phyloP scores from a whole-genome alignment of 768 basidiomycete species.

The Steccherinum ochraceum region DNA sequence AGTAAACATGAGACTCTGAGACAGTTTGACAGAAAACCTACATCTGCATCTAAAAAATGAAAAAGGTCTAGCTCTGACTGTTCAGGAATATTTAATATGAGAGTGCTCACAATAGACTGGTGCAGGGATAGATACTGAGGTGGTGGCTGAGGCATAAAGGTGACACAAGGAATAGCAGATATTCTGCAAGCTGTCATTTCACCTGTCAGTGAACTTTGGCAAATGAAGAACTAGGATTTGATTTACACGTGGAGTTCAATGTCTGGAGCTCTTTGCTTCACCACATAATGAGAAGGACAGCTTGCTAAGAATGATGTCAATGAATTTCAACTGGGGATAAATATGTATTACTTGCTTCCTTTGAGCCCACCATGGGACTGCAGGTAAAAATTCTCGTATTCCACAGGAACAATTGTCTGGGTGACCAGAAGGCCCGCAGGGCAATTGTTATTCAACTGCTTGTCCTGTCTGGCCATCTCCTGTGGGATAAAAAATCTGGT shows the following conservation, averaged over 20 bases:
- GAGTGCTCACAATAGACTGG: constrained; percentile 50
- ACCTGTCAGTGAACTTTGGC: too few relatives aligned
- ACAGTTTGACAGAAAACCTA: not conserved
- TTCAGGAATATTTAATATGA: too few relatives aligned
- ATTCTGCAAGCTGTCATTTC: constrained; percentile 44
- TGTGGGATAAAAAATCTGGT: constrained; percentile 38
- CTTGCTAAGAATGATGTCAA: constrained; percentile 31
- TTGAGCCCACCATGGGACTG: constrained; percentile 50
- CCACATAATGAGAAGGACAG: constrained; percentile 51
- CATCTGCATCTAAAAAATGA: not conserved
- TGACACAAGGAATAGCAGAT: constrained; percentile 48
- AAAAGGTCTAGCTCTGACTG: not conserved
- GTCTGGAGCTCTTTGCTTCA: too few relatives aligned
- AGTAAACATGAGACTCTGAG: too few relatives aligned
- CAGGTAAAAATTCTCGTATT: constrained; percentile 45
- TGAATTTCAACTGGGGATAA: not conserved
- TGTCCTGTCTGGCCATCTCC: constrained; percentile 9
- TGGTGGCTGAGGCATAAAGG: constrained; percentile 46
- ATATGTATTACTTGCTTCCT: constrained; percentile 26
- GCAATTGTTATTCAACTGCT: constrained; percentile 34
- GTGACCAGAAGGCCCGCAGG: constrained; percentile 46
- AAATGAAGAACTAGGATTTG: not conserved
- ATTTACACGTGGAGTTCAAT: constrained; percentile 17
- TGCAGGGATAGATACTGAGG: constrained; percentile 52
- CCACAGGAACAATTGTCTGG: constrained; percentile 38